Conservation (phyloP, 495 filamentous ascomycete genomes). For the Penicillium chermesinum region DNA sequence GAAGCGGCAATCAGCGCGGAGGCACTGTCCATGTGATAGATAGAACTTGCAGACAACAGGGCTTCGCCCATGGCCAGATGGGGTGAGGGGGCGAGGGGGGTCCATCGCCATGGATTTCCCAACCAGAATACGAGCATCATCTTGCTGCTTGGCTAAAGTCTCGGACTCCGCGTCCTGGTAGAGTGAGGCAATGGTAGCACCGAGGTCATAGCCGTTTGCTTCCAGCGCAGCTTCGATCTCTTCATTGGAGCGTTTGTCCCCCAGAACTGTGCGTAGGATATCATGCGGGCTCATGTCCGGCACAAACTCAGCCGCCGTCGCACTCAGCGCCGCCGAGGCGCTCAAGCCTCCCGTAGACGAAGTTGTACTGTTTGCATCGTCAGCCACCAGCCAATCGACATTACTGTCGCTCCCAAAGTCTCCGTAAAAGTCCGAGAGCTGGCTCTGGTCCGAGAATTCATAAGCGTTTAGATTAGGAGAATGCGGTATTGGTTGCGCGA, state of each 20-base stretch:
- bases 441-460: slow-evolving; percentile 74
- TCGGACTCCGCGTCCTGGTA: slow-evolving; percentile 56
- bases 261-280: slow-evolving; percentile 92
- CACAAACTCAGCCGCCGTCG: slow-evolving; percentile 73
- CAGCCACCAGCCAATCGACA: slow-evolving; percentile 93
- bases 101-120: slow-evolving; percentile 83
- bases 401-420: slow-evolving; percentile 84
- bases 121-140: slow-evolving; percentile 59
- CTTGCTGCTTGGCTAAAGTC: slow-evolving; percentile 22
- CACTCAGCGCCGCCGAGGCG: slow-evolving; percentile 61
- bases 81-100: slow-evolving; percentile 66
- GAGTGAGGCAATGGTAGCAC: slow-evolving; percentile 78
- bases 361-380: slow-evolving; percentile 72
- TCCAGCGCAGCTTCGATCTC: slow-evolving; percentile 89
- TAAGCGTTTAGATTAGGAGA: slow-evolving; percentile 92
- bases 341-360: slow-evolving; percentile 65
- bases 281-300: slow-evolving; percentile 97
- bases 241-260: slow-evolving; percentile 82
- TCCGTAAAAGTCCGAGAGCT: slow-evolving; percentile 78
- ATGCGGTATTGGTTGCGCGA: slow-evolving; percentile 93
- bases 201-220: slow-evolving; percentile 86
- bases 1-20: slow-evolving; percentile 93
- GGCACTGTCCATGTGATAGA: slow-evolving; percentile 84
- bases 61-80: slow-evolving; percentile 63
- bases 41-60: slow-evolving; percentile 95